These are phyloP conservation scores for Solanum corneliomulleri DNA, from an alignment of 257 asterid species.

Conservation along the genomic window DNA sequence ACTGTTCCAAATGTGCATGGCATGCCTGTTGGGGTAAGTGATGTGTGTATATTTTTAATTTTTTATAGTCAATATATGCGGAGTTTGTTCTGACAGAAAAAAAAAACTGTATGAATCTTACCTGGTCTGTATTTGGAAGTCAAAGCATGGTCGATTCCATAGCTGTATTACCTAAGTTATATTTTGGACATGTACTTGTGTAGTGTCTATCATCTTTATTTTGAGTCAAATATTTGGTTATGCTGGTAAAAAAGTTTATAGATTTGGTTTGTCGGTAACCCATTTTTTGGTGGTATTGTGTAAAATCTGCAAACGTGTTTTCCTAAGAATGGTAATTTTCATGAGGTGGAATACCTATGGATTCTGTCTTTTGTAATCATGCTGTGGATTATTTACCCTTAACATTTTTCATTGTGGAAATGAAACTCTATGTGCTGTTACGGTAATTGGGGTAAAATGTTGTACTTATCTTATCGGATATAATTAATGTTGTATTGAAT, in stretches of 20 bases:
- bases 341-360: neutral
- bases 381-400: neutral
- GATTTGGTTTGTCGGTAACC: neutral
- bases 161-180: neutral
- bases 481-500: neutral
- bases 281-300: neutral
- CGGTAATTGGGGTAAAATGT: neutral
- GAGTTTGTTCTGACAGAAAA: neutral
- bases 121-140: neutral
- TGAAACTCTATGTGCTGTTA: neutral
- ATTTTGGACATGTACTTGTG: neutral
- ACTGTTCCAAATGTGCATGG: slow-evolving; percentile 69
- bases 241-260: neutral
- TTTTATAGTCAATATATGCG: neutral
- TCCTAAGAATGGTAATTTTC: neutral
- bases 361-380: neutral
- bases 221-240: neutral
- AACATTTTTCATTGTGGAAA: neutral
- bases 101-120: neutral
- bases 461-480: neutral
- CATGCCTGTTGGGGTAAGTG: slow-evolving; percentile 85
- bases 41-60: neutral
- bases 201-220: neutral
- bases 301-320: neutral
- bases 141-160: neutral